phyloP scores from a whole-genome alignment of 2,329 filamentous ascomycete genomes.

The Exophiala aquamarina region DNA sequence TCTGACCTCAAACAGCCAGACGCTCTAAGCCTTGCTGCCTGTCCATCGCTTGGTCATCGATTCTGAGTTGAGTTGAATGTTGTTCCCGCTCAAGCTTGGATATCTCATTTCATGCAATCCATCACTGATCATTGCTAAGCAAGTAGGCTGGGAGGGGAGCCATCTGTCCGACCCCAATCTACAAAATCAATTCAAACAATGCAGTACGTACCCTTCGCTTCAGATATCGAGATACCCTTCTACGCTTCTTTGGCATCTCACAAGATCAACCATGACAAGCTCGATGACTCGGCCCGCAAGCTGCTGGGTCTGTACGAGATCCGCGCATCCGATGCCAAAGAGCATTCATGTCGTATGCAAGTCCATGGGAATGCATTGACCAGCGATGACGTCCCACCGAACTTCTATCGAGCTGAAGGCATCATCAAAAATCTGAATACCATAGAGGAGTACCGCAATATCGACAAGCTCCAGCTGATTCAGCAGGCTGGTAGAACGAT shows the following conservation, averaged over 20 bases:
- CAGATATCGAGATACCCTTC: constrained; percentile 93
- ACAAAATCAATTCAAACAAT: constrained; percentile 39
- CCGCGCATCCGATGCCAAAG: constrained; percentile 66
- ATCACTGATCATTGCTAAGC: too few relatives aligned
- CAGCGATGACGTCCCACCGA: constrained; percentile 72
- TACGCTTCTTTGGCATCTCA: constrained; percentile 88
- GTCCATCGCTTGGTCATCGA: too few relatives aligned
- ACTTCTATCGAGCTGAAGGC: constrained; percentile 80
- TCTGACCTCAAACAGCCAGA: background rate
- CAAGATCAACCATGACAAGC: constrained; percentile 96
- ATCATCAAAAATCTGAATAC: constrained; percentile 97
- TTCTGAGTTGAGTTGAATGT: too few relatives aligned
- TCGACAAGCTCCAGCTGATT: constrained; percentile 76
- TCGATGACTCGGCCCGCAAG: constrained; percentile 86
- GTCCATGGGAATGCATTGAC: constrained; percentile 84
- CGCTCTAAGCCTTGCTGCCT: too few relatives aligned
- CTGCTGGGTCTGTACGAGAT: constrained; percentile 89
- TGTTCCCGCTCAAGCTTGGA: too few relatives aligned
- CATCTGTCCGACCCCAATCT: too few relatives aligned
- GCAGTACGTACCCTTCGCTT: constrained; percentile 85
- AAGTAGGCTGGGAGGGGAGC: too few relatives aligned
- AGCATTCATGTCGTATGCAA: constrained; percentile 83
- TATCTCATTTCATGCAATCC: too few relatives aligned
- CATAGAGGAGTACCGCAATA: constrained; percentile 84
- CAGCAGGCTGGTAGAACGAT: constrained; percentile 81